These are phyloP conservation scores for Vinca major DNA, from an alignment of 305 asterid genomes.

Conservation along the genomic window DNA sequence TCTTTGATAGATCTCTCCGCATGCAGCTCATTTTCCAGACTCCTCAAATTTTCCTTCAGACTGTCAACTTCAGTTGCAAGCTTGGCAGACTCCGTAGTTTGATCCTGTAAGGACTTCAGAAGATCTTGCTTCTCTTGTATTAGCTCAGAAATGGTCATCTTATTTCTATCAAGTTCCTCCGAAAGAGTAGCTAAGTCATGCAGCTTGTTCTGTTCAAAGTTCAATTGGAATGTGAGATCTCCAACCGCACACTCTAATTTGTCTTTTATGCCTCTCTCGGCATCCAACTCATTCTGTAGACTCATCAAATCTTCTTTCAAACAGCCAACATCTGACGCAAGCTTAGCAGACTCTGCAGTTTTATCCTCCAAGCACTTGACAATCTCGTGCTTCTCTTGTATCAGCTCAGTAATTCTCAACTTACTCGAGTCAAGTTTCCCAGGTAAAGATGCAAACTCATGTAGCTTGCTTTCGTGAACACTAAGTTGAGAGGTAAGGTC, in stretches of 20 bases:
- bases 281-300: slow-evolving; percentile 40
- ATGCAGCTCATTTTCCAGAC: slow-evolving; percentile 41
- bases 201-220: slow-evolving; percentile 32
- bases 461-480: slow-evolving; percentile 30
- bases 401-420: slow-evolving; percentile 38
- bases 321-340: slow-evolving; percentile 42
- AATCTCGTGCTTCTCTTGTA: slow-evolving; percentile 50
- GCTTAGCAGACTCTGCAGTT: slow-evolving; percentile 45
- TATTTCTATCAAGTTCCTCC: slow-evolving; percentile 43
- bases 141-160: slow-evolving; percentile 39
- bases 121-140: slow-evolving; percentile 51
- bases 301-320: slow-evolving; percentile 41
- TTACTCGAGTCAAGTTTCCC: slow-evolving; percentile 42
- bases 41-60: slow-evolving; percentile 43
- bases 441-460: slow-evolving; percentile 20
- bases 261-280: slow-evolving; percentile 37
- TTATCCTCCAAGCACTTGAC: slow-evolving; percentile 34
- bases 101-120: slow-evolving; percentile 31
- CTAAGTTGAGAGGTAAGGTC: slow-evolving; percentile 44
- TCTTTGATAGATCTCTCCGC: slow-evolving; percentile 38
- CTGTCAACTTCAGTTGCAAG: slow-evolving; percentile 43
- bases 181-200: slow-evolving; percentile 36
- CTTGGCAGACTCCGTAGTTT: slow-evolving; percentile 47
- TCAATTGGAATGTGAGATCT: slow-evolving; percentile 43
- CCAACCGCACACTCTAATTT: slow-evolving; percentile 45